These are phyloP conservation scores for Parasitella parasitica DNA, from an alignment of 371 early-diverging fungal genomes.

Conservation along the genomic window DNA sequence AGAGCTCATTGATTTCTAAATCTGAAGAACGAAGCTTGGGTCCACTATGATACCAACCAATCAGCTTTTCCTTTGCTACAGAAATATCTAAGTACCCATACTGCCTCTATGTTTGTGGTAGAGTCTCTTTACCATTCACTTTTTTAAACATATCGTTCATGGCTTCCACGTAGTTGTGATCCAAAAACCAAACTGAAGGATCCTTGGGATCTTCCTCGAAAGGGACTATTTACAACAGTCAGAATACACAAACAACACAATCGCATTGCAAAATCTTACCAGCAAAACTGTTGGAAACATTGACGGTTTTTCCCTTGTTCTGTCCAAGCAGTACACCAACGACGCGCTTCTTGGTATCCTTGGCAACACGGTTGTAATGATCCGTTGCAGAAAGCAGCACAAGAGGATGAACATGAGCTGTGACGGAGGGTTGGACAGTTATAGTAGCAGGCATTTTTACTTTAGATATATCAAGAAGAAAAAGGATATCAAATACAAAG, in stretches of 20 bases:
- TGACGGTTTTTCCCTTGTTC: slow-evolving; percentile 82
- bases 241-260: too few relatives aligned
- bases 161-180: slow-evolving; percentile 98
- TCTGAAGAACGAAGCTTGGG: slow-evolving; percentile 98
- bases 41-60: slow-evolving; percentile 99
- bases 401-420: slow-evolving; percentile 96
- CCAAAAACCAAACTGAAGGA: slow-evolving; percentile 98
- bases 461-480: not conserved
- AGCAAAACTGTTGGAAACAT: slow-evolving; percentile 99
- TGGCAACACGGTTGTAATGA: slow-evolving; percentile 98
- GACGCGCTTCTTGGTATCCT: slow-evolving; percentile 95
- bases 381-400: slow-evolving; percentile 99
- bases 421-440: slow-evolving; percentile 37
- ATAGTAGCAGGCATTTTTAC: slow-evolving; percentile 43
- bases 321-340: slow-evolving; percentile 99
- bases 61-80: slow-evolving; percentile 93
- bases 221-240: too few relatives aligned
- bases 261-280: slow-evolving; percentile 60
- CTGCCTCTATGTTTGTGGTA: not conserved
- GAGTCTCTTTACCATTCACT: slow-evolving; percentile 92
- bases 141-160: slow-evolving; percentile 99
- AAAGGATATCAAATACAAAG: not conserved
- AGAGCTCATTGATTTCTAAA: slow-evolving; percentile 97
- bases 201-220: slow-evolving; percentile 99
- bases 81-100: not conserved